phyloP scores from a whole-genome alignment of 1,284 basidiomycete species.

The Ustilago vetiveriae region DNA sequence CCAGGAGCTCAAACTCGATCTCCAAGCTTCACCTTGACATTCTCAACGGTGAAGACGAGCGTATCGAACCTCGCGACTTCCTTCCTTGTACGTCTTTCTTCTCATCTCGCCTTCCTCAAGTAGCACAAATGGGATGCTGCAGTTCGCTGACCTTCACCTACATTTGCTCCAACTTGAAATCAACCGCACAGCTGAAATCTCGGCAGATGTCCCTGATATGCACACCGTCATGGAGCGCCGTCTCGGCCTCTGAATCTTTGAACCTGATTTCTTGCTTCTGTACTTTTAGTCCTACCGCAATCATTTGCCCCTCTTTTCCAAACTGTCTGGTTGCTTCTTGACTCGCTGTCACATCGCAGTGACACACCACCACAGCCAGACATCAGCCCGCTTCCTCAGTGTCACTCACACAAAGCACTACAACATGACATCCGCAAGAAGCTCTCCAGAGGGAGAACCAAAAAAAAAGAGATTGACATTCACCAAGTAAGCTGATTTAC shows the following conservation, averaged over 20 bases:
- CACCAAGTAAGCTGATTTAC: no score
- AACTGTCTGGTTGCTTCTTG: no score
- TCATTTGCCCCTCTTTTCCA: not conserved
- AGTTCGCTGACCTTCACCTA: not conserved
- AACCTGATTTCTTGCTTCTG: slow-evolving; percentile 2
- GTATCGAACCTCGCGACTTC: slow-evolving; percentile 61
- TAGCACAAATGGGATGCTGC: no score
- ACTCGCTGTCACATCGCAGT: no score
- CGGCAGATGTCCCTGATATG: slow-evolving; percentile 24
- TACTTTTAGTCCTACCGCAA: slow-evolving; percentile 22
- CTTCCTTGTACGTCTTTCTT: slow-evolving; percentile 61
- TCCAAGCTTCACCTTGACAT: slow-evolving; percentile 64
- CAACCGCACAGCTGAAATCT: slow-evolving; percentile 26
- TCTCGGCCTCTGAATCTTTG: slow-evolving; percentile 21
- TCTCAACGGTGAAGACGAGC: slow-evolving; percentile 64
- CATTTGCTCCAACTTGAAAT: not conserved
- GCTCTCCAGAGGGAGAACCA: no score
- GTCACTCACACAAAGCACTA: no score
- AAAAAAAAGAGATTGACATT: no score
- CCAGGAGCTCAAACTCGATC: slow-evolving; percentile 31
- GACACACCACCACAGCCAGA: no score
- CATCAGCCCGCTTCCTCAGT: no score
- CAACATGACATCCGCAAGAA: no score
- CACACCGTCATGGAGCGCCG: slow-evolving; percentile 46
- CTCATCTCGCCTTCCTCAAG: not conserved